phyloP scores from a whole-genome alignment of 116 monocot species.

The Thalassia testudinum region DNA sequence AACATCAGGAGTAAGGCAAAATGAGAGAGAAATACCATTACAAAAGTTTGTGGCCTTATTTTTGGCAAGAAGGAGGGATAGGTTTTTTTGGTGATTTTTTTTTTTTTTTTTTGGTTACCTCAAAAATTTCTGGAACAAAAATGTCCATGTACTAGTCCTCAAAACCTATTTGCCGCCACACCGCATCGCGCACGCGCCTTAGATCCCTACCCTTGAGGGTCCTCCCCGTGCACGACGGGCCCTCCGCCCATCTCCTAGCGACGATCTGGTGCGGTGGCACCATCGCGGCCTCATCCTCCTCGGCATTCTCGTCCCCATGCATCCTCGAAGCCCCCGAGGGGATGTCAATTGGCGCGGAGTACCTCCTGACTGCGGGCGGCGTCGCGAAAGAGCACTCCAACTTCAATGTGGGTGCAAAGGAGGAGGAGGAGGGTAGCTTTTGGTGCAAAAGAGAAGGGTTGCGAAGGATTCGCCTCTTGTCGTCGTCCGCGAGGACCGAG shows the following conservation, averaged over 20 bases:
- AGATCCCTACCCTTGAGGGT: slow-evolving; percentile 77
- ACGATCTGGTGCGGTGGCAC: slow-evolving; percentile 74
- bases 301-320: slow-evolving; percentile 15
- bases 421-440: neutral
- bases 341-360: neutral
- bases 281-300: slow-evolving; percentile 19
- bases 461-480: neutral
- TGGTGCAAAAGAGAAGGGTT: neutral
- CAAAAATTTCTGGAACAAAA: too few species aligned
- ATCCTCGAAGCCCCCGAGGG: neutral
- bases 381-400: neutral
- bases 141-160: slow-evolving; percentile 20
- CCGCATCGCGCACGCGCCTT: slow-evolving; percentile 45
- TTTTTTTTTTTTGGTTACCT: too few species aligned
- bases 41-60: too few species aligned
- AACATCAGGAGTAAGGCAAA: too few species aligned
- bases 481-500: neutral
- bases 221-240: slow-evolving; percentile 37
- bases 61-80: too few species aligned
- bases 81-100: too few species aligned
- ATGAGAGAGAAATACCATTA: too few species aligned
- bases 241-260: slow-evolving; percentile 23
- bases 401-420: neutral
- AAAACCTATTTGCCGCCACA: slow-evolving; percentile 57
- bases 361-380: neutral